A percentile compares a stretch with the other conserved stretches of the same genome.
Conservation (phyloP, 768 basidiomycete species). For the Lentinula lateritia region DNA sequence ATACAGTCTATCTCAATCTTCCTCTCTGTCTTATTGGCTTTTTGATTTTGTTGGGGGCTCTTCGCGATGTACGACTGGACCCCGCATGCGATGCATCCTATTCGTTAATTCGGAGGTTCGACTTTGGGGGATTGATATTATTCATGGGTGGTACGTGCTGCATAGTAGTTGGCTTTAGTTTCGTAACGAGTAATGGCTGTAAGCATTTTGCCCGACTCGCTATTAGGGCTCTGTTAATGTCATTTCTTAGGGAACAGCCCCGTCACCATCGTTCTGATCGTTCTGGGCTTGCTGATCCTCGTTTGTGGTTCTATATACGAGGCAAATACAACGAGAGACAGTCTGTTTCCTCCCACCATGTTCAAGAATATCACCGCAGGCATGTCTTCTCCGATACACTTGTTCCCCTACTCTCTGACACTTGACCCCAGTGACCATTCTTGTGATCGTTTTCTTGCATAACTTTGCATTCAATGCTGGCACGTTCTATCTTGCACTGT, state of each 20-base stretch:
- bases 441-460: conserved; percentile 71
- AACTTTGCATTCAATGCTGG: conserved; percentile 81
- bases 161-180: conserved; percentile 77
- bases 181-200: conserved; percentile 67
- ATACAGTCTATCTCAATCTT: conserved; percentile 75
- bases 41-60: conserved; percentile 51
- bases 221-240: neutral
- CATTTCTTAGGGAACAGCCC: conserved; percentile 53
- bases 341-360: conserved; percentile 61
- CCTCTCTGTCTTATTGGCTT: conserved; percentile 64
- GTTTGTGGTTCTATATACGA: conserved; percentile 64
- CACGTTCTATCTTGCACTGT: conserved; percentile 82
- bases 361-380: conserved; percentile 59
- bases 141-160: conserved; percentile 74
- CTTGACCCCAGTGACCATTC: conserved; percentile 46
- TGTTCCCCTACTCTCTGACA: neutral
- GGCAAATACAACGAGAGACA: conserved; percentile 57
- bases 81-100: conserved; percentile 40
- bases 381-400: conserved; percentile 23
- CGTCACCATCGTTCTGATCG: conserved; percentile 56
- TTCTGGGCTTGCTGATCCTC: conserved; percentile 49
- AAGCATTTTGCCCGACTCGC: conserved; percentile 21
- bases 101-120: conserved; percentile 51
- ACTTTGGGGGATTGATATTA: conserved; percentile 71
- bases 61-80: conserved; percentile 49